A percentile compares a stretch with the other conserved stretches of the same genome.
Conservation (phyloP, 768 basidiomycete genomes). For the Tephrocybe sp. region DNA sequence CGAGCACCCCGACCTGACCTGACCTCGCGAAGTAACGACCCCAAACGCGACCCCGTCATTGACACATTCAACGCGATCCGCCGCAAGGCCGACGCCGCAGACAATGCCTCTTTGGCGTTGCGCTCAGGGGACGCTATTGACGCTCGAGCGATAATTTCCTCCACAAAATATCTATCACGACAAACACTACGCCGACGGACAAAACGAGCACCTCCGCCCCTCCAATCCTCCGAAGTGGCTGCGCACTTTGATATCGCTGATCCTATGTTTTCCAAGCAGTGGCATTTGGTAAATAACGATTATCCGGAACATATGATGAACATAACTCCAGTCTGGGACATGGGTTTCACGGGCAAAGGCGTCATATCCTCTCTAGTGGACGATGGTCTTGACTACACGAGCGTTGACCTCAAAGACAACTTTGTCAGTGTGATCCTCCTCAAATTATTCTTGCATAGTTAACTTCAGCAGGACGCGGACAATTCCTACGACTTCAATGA, state of each 20-base stretch:
- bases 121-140: conserved; percentile 41
- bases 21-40: conserved; percentile 31
- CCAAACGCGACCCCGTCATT: conserved; percentile 44
- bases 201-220: conserved; percentile 78
- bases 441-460: neutral
- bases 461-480: conserved; percentile 63
- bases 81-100: conserved; percentile 27
- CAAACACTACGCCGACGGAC: conserved; percentile 66
- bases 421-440: conserved; percentile 70
- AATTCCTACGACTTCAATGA: conserved; percentile 98
- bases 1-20: conserved; percentile 46
- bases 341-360: conserved; percentile 86
- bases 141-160: conserved; percentile 47
- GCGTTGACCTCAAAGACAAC: conserved; percentile 84
- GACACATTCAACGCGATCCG: conserved; percentile 47
- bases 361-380: conserved; percentile 89
- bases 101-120: neutral
- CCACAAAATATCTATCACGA: conserved; percentile 60
- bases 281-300: conserved; percentile 69
- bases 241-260: conserved; percentile 54
- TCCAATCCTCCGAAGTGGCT: conserved; percentile 28
- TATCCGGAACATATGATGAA: conserved; percentile 87
- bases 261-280: conserved; percentile 83
- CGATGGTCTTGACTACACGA: conserved; percentile 91
- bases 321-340: conserved; percentile 89